phyloP scores from a whole-genome alignment of 2,329 filamentous ascomycete genomes.

The Talaromyces sp. region DNA sequence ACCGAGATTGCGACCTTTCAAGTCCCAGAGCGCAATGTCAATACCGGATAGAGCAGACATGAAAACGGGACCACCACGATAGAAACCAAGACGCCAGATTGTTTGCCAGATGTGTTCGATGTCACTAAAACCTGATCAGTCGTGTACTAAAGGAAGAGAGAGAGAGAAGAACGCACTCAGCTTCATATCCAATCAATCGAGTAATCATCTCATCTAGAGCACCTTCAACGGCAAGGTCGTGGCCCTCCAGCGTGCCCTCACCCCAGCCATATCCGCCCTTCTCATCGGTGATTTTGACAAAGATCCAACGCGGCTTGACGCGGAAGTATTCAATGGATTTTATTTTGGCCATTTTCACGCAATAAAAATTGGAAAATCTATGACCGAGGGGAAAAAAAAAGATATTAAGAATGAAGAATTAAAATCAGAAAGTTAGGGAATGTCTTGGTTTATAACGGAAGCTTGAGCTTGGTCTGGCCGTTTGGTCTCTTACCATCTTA shows the following conservation, averaged over 20 bases:
- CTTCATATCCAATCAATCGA: constrained; percentile 61
- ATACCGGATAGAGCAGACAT: constrained; percentile 74
- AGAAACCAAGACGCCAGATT: constrained; percentile 66
- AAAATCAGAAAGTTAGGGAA: neutral
- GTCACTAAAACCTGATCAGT: constrained; percentile 47
- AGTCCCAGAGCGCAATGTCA: constrained; percentile 75
- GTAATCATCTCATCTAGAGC: constrained; percentile 62
- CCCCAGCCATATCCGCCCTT: constrained; percentile 65
- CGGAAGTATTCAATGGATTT: constrained; percentile 66
- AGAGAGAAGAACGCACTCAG: constrained; percentile 51
- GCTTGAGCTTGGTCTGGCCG: neutral
- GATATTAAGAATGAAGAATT: neutral
- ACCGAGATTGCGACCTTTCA: constrained; percentile 60
- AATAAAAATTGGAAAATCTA: too few species aligned
- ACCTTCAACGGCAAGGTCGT: constrained; percentile 68
- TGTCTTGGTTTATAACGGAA: neutral
- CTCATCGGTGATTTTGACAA: constrained; percentile 69
- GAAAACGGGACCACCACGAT: constrained; percentile 71
- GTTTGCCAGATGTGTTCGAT: constrained; percentile 79
- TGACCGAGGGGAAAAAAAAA: neutral
- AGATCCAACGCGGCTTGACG: constrained; percentile 69
- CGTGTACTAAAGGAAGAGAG: neutral
- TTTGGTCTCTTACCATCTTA: neutral
- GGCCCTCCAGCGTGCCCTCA: constrained; percentile 68
- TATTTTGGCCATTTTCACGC: constrained; percentile 59